Evolutionary conservation across 2,329 filamentous ascomycete genomes (phyloP).

Genomic region (Alternaria triticina): DNA sequence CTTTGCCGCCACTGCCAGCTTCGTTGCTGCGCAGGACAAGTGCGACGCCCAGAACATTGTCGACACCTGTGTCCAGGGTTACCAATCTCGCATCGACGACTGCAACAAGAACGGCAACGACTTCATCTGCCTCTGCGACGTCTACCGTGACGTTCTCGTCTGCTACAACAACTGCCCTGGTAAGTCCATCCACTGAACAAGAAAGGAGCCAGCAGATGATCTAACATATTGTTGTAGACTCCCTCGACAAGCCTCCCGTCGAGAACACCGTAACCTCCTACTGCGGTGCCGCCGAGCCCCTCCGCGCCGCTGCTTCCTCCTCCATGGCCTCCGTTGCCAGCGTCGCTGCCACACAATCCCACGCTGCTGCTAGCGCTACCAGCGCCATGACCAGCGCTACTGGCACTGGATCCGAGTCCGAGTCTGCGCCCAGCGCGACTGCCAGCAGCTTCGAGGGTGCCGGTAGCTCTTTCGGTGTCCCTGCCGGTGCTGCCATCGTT

Average conservation of each 20-base stretch:
- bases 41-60: conserved; percentile 55
- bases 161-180: conserved; percentile 70
- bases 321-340: conserved; percentile 24
- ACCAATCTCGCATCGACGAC: conserved; percentile 50
- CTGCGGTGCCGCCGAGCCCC: conserved; percentile 53
- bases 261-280: conserved; percentile 45
- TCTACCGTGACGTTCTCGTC: conserved; percentile 60
- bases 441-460: conserved; percentile 25
- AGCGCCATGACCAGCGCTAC: conserved; percentile 1
- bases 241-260: conserved; percentile 44
- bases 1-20: conserved; percentile 38
- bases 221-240: conserved; percentile 26
- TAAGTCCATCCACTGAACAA: neutral
- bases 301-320: conserved; percentile 27
- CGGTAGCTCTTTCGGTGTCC: conserved; percentile 7
- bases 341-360: conserved; percentile 27
- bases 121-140: conserved; percentile 64
- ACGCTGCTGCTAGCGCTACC: conserved; percentile 9
- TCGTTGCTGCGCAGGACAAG: conserved; percentile 50
- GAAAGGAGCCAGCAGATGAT: neutral
- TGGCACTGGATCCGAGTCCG: neutral
- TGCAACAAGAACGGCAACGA: conserved; percentile 54
- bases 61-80: conserved; percentile 54
- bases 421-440: conserved; percentile 3
- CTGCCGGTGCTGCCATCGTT: conserved; percentile 35